Conservation (phyloP, 257 asterid species). For the Nicotiana noctiflora region DNA sequence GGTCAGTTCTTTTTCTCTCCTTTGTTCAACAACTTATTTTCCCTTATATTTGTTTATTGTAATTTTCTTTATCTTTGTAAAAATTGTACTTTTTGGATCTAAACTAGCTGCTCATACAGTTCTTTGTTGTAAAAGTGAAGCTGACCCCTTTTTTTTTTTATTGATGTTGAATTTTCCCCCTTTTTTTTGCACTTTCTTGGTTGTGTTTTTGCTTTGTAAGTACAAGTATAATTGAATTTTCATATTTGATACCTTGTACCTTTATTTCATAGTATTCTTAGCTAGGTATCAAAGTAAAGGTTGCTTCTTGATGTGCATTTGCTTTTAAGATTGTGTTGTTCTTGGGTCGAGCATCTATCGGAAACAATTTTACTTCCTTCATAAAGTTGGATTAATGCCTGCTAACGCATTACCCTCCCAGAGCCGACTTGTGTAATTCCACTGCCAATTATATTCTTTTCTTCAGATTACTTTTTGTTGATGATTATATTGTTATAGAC, state of each 20-base stretch:
- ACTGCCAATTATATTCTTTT: not conserved
- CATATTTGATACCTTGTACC: not conserved
- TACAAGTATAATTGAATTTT: not conserved
- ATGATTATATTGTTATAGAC: not conserved
- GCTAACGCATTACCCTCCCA: too few relatives aligned
- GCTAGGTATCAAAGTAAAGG: not conserved
- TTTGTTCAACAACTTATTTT: too few relatives aligned
- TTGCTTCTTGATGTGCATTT: not conserved
- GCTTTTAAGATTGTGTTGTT: not conserved
- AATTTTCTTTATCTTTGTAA: slow-evolving; percentile 13
- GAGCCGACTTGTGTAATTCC: too few relatives aligned
- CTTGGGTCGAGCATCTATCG: too few relatives aligned
- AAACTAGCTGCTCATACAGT: slow-evolving; percentile 27
- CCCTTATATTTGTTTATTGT: too few relatives aligned
- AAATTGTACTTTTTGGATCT: slow-evolving; percentile 42
- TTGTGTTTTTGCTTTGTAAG: slow-evolving; percentile 14
- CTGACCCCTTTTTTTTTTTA: slow-evolving; percentile 31
- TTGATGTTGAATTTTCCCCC: slow-evolving; percentile 25
- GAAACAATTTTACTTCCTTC: too few relatives aligned
- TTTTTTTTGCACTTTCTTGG: not conserved
- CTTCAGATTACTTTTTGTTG: not conserved
- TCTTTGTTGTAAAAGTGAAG: slow-evolving; percentile 21
- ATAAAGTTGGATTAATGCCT: too few relatives aligned
- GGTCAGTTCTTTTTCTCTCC: slow-evolving; percentile 29
- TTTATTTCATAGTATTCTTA: not conserved